Evolutionary conservation across 2,329 filamentous ascomycete genomes (phyloP), one percentile per base, ranked within the genome.

Genomic region (Calonectria multiphialidica): DNA sequence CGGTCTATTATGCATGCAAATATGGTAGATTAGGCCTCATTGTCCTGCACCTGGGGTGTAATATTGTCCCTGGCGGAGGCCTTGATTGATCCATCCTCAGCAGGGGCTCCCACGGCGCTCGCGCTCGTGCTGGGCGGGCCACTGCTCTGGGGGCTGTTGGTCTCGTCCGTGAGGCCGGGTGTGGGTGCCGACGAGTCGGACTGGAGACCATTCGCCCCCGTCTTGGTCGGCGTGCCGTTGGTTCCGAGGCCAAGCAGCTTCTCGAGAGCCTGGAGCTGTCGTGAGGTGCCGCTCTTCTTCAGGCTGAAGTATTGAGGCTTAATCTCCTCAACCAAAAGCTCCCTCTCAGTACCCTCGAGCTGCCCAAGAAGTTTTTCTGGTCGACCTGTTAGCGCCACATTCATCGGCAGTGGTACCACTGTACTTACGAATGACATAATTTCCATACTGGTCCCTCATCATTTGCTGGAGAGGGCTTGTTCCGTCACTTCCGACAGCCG

Each of bases 361-460:
- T 90, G 86, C 9, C 85, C 87, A 40, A 98, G 87, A 6, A 98
- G 88, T 85, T 96, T 98, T 85, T 98, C 95, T 97, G 81, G 37
- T 2, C 10, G 53, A 28, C 18, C n/a, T 18, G 70, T 80, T 72
- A 80, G 76, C 50, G 42, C 28, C 21, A 25, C 16, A n/a, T 15
- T n/a, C 37, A 5, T 42, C 23, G 49, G 18, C n/a, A 23, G 15
- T 61, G 50, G 13, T 25, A n/a, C 3, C 8, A 21, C 9, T 28
- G 30, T 91, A 83, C 95, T 91, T 91, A 98, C 95, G 96, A 73
- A 98, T 93, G 7, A 98, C 96, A 81, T 98, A 99, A 83, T 99
- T 99, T 72, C 95, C 97, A 82, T 93, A 98, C 75, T 95, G 93
- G 81, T 99, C 96, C 75, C 93, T 94, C 89, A 98, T 95, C 84